Percentiles rank a stretch among this genome's conserved stretches.
These are phyloP conservation scores for Diaporthe citrichinensis DNA, from an alignment of 2,329 filamentous ascomycete genomes.

Conservation along the genomic window DNA sequence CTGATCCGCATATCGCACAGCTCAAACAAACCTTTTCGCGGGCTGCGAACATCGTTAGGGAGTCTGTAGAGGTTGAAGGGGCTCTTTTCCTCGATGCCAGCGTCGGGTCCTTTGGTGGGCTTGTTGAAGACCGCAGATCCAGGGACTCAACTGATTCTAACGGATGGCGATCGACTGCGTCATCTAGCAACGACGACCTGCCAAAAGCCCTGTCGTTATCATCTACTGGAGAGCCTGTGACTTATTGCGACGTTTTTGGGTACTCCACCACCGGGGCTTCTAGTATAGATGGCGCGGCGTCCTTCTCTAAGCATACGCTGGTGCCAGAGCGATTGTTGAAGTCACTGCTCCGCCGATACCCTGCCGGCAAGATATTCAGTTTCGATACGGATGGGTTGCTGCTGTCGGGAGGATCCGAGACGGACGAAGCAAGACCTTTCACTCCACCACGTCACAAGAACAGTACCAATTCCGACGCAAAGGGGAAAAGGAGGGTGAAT, in stretches of 20 bases:
- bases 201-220: background rate
- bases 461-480: slow-evolving; percentile 15
- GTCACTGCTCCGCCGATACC: slow-evolving; percentile 59
- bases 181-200: slow-evolving; percentile 29
- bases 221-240: background rate
- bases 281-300: slow-evolving; percentile 50
- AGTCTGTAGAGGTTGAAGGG: slow-evolving; percentile 59
- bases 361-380: slow-evolving; percentile 61
- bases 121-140: slow-evolving; percentile 42
- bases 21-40: slow-evolving; percentile 52
- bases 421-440: background rate
- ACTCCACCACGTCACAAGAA: background rate
- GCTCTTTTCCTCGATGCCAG: slow-evolving; percentile 53
- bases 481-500: slow-evolving; percentile 46
- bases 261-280: slow-evolving; percentile 54
- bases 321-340: slow-evolving; percentile 57
- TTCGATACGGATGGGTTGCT: slow-evolving; percentile 48
- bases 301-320: slow-evolving; percentile 40
- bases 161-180: slow-evolving; percentile 35
- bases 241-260: slow-evolving; percentile 53
- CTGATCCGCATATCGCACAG: slow-evolving; percentile 4
- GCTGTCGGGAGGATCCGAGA: slow-evolving; percentile 26
- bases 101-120: slow-evolving; percentile 49
- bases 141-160: slow-evolving; percentile 43
- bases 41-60: slow-evolving; percentile 58